These are phyloP conservation scores for Fusarium scirpi DNA, from an alignment of 2,329 filamentous ascomycete species.

Conservation along the genomic window DNA sequence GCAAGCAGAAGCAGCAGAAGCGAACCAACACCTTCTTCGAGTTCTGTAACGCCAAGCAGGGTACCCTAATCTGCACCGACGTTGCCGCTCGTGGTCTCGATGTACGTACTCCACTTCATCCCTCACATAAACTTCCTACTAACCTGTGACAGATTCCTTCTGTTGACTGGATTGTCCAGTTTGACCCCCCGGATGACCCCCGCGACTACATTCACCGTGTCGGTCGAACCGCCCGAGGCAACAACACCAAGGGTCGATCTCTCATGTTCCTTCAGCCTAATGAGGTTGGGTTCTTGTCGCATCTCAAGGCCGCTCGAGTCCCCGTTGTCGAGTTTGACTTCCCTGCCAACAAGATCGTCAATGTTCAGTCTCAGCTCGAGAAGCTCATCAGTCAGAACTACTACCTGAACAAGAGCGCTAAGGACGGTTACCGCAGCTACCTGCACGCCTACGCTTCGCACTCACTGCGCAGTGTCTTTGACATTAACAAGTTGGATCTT, in stretches of 20 bases:
- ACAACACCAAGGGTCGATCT: slow-evolving; percentile 84
- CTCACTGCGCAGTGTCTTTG: slow-evolving; percentile 70
- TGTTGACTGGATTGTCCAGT: slow-evolving; percentile 97
- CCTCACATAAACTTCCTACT: slow-evolving; percentile 1
- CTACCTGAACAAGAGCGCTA: slow-evolving; percentile 89
- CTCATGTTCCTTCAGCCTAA: slow-evolving; percentile 93
- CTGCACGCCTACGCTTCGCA: slow-evolving; percentile 93
- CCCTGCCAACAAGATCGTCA: slow-evolving; percentile 89
- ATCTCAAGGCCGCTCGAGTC: slow-evolving; percentile 90
- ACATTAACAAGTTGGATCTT: slow-evolving; percentile 85
- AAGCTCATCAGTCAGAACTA: slow-evolving; percentile 96
- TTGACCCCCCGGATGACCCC: slow-evolving; percentile 92
- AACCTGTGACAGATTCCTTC: slow-evolving; percentile 75
- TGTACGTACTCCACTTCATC: slow-evolving; percentile 58
- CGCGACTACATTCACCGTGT: slow-evolving; percentile 96
- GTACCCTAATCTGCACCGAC: slow-evolving; percentile 94
- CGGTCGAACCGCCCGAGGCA: slow-evolving; percentile 90
- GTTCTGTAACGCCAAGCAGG: slow-evolving; percentile 81
- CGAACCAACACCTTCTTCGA: slow-evolving; percentile 99
- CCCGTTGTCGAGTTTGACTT: slow-evolving; percentile 98
- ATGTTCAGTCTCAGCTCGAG: slow-evolving; percentile 91
- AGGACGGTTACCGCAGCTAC: slow-evolving; percentile 87
- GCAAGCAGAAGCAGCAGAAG: slow-evolving; percentile 98
- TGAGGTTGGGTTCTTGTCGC: slow-evolving; percentile 91
- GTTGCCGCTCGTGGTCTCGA: slow-evolving; percentile 95